Evolutionary conservation across 192 early-diverging fungal species (phyloP), one percentile per base, ranked within the genome.

Genomic region (Coemansia sp.): DNA sequence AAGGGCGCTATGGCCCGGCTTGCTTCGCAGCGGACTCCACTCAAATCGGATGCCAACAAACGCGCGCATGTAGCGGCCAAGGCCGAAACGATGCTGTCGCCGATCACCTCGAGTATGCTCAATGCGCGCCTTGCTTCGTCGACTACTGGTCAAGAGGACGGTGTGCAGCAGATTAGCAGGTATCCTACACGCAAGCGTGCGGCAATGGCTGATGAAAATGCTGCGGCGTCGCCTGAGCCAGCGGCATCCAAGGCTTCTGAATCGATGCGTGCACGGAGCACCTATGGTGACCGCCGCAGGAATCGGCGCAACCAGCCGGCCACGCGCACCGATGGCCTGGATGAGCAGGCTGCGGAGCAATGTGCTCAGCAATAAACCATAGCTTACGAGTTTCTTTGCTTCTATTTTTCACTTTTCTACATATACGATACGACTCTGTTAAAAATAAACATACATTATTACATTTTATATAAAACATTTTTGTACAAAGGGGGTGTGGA

Each of bases 331-430:
- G 65, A 52, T 19, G 55, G 47, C n/a, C 65, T 60, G 35, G 65
- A 64, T 13, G 65, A 66, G 30, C 72, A 75, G 32, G 48, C 65
- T 9, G 60, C 65, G 3, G 72, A 75, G 44, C 72, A 75, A 44
- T 75, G 72, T 18, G 65, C 64, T 9, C 72, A 75, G 46, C 72
- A 75, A 36, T 75, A 54, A 37, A 9, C n/a, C n/a, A n/a, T n/a
- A n/a, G n/a, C n/a, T n/a, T n/a, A n/a, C n/a, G n/a, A n/a, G n/a
- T n/a, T n/a, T n/a, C n/a, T n/a, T n/a, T n/a, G n/a, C n/a, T n/a
- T n/a, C n/a, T n/a, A n/a, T n/a, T n/a, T n/a, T n/a, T n/a, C n/a
- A n/a, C n/a, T n/a, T n/a, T n/a, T n/a, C n/a, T n/a, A n/a, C n/a
- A n/a, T n/a, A n/a, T n/a, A n/a, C n/a, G n/a, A n/a, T n/a, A n/a